Percentiles rank a stretch among this genome's conserved stretches.
Conservation (phyloP, 2,329 filamentous ascomycete genomes). For the Neoascochyta sp. region DNA sequence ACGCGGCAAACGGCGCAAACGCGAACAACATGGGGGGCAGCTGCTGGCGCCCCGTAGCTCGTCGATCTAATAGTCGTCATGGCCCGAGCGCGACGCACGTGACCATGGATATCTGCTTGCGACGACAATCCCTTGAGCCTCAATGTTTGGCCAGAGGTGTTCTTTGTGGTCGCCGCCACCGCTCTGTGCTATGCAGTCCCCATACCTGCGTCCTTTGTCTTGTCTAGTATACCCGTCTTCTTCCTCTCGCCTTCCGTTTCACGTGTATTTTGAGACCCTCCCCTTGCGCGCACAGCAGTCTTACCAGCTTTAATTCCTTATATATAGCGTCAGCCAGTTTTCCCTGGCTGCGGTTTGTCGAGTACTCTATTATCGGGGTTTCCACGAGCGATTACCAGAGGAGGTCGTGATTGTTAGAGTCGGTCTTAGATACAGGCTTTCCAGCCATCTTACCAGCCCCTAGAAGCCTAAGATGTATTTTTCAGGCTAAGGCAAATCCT, state of each 20-base stretch:
- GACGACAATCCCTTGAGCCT: constrained; percentile 2
- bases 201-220: constrained; percentile 1
- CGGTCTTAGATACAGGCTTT: too few species aligned
- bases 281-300: too few species aligned
- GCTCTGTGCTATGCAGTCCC: constrained; percentile 1
- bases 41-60: constrained; percentile 9
- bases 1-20: constrained; percentile 15
- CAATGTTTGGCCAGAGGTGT: background rate
- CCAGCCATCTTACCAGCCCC: too few species aligned
- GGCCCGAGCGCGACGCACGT: constrained; percentile 17
- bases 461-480: too few species aligned
- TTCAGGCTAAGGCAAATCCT: too few species aligned
- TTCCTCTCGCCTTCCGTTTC: constrained; percentile 7
- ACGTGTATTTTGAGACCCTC: too few species aligned
- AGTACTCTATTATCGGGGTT: too few species aligned
- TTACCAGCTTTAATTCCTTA: constrained; percentile 10
- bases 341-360: too few species aligned
- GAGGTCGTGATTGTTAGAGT: too few species aligned
- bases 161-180: too few species aligned
- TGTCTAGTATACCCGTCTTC: constrained; percentile 3
- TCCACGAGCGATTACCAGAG: too few species aligned
- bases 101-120: constrained; percentile 6
- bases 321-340: too few species aligned
- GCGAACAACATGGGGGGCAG: constrained; percentile 13
- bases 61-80: constrained; percentile 5